Evolutionary conservation across 495 filamentous ascomycete genomes (phyloP).

Genomic region (Aspergillus coremiiformis): DNA sequence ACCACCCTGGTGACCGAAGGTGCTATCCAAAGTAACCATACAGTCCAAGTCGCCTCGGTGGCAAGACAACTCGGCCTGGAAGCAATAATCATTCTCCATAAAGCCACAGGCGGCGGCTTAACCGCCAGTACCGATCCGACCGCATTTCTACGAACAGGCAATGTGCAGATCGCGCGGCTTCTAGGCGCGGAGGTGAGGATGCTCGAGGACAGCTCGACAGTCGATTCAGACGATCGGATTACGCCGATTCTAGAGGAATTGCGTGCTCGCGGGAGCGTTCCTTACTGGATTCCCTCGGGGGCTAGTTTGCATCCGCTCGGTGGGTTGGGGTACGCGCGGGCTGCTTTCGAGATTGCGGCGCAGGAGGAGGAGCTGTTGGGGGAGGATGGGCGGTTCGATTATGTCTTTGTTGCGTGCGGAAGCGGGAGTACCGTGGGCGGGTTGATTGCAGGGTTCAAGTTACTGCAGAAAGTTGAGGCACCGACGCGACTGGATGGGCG

Average conservation of each 20-base stretch:
- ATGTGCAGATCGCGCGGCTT: constrained; percentile 25
- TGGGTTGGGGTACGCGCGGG: constrained; percentile 33
- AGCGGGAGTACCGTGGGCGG: constrained; percentile 36
- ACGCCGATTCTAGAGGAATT: constrained; percentile 18
- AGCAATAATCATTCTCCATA: constrained; percentile 23
- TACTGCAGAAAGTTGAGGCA: constrained; percentile 22
- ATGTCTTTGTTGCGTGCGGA: constrained; percentile 34
- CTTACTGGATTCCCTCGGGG: constrained; percentile 35
- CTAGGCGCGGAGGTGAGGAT: constrained; percentile 37
- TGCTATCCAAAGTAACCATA: constrained; percentile 38
- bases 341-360: constrained; percentile 30
- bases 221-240: constrained; percentile 14
- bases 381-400: constrained; percentile 26
- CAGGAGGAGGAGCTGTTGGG: constrained; percentile 24
- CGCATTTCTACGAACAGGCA: constrained; percentile 21
- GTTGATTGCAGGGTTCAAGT: constrained; percentile 32
- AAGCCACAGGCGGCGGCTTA: constrained; percentile 24
- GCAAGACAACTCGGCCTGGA: constrained; percentile 24
- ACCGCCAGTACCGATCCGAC: constrained; percentile 8
- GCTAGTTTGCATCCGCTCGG: constrained; percentile 36
- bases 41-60: constrained; percentile 30
- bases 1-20: constrained; percentile 37
- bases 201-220: constrained; percentile 11
- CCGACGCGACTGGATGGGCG: neutral
- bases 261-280: constrained; percentile 6